Percentiles rank a stretch among this genome's conserved stretches.
Conservation (phyloP, 345 rosid genomes). For the Brassica juncea region DNA sequence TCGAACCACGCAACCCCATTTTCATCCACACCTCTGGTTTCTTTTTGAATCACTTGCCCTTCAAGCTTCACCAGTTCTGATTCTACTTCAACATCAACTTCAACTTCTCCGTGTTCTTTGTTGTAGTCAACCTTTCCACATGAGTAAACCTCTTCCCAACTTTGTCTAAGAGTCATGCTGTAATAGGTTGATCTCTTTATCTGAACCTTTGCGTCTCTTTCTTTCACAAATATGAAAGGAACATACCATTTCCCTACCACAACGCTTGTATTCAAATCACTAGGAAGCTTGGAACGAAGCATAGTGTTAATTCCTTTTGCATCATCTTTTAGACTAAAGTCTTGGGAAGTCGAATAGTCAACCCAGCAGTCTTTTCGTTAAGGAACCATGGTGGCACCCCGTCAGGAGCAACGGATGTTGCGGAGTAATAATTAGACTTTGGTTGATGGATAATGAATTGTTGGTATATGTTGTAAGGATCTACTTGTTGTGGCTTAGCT, state of each 20-base stretch:
- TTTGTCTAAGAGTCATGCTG: conserved; percentile 55
- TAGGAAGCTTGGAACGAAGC: conserved; percentile 50
- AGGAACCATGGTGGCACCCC: conserved; percentile 28
- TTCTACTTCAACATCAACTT: conserved; percentile 40
- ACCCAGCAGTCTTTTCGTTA: background rate
- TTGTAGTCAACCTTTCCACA: conserved; percentile 27
- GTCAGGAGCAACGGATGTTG: conserved; percentile 52
- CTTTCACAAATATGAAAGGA: conserved; percentile 65
- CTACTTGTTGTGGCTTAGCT: conserved; percentile 39
- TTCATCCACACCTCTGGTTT: conserved; percentile 8
- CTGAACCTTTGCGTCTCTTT: conserved; percentile 43
- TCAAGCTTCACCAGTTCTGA: conserved; percentile 42
- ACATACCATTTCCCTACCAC: conserved; percentile 68
- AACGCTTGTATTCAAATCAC: conserved; percentile 24
- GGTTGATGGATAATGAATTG: conserved; percentile 1
- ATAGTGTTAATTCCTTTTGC: background rate
- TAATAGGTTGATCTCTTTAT: conserved; percentile 49
- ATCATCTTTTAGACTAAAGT: background rate
- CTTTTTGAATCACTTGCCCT: conserved; percentile 28
- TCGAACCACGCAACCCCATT: conserved; percentile 52
- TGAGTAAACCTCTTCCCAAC: conserved; percentile 54
- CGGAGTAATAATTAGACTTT: conserved; percentile 14
- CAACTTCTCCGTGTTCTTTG: conserved; percentile 7
- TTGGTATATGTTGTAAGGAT: conserved; percentile 43
- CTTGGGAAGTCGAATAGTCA: background rate